Evolutionary conservation across 1,284 basidiomycete species (phyloP).

Genomic region (Vanrija pseudolonga): DNA sequence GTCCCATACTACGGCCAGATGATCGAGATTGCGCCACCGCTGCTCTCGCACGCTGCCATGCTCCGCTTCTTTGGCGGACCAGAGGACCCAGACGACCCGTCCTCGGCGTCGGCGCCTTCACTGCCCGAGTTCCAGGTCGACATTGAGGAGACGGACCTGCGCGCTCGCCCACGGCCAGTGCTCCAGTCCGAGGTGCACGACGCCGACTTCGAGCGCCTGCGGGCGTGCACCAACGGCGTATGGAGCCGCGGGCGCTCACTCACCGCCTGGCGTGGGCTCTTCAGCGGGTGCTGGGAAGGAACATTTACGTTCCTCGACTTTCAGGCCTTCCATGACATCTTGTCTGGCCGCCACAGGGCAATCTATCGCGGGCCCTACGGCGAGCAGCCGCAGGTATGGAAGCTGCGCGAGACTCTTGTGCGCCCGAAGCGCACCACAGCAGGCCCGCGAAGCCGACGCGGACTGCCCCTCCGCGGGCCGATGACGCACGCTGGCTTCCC

Average conservation of each 20-base stretch:
- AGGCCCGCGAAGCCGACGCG: not conserved
- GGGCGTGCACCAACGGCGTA: conserved; percentile 48
- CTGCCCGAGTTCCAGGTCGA: not conserved
- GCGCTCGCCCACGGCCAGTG: conserved; percentile 22
- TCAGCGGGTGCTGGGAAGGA: conserved; percentile 56
- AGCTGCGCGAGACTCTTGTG: conserved; percentile 53
- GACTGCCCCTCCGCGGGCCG: conserved; percentile 34
- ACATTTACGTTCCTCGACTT: conserved; percentile 57
- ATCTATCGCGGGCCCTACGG: conserved; percentile 55
- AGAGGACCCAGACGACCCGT: not conserved
- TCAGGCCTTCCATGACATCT: conserved; percentile 53
- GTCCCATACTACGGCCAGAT: conserved; percentile 47
- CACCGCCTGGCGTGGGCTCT: conserved; percentile 47
- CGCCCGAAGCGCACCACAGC: conserved; percentile 15
- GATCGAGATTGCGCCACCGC: conserved; percentile 38
- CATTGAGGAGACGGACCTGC: conserved; percentile 6
- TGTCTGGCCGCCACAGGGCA: conserved; percentile 34
- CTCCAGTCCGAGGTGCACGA: conserved; percentile 14
- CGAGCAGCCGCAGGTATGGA: conserved; percentile 58
- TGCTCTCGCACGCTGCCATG: conserved; percentile 48
- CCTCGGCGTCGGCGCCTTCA: not conserved
- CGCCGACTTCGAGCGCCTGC: conserved; percentile 40
- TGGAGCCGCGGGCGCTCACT: conserved; percentile 46
- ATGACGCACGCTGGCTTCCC: conserved; percentile 47
- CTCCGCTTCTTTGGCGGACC: conserved; percentile 39